These are phyloP conservation scores for Phytophthora sojae DNA, from an alignment of 352 stramenopile genomes.

Conservation along the genomic window DNA sequence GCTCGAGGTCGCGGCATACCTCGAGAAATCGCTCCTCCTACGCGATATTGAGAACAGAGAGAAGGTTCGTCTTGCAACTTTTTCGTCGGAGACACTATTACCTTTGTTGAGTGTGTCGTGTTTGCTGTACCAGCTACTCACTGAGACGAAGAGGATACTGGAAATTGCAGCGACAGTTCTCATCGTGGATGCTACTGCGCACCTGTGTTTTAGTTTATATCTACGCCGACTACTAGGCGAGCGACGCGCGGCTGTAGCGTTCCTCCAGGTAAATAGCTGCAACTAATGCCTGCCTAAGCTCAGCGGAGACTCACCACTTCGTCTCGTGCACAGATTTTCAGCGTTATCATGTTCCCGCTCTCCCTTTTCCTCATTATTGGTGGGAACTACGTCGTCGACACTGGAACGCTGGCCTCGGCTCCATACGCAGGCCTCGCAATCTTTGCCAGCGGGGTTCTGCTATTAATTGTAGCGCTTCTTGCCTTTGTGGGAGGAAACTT, in stretches of 20 bases:
- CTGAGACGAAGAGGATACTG: slow-evolving; percentile 50
- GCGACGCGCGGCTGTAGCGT: slow-evolving; percentile 59
- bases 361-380: slow-evolving; percentile 74
- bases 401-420: slow-evolving; percentile 62
- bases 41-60: slow-evolving; percentile 41
- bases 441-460: slow-evolving; percentile 59
- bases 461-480: slow-evolving; percentile 66
- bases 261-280: slow-evolving; percentile 53
- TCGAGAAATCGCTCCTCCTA: slow-evolving; percentile 57
- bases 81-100: neutral
- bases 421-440: slow-evolving; percentile 80
- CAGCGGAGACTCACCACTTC: neutral
- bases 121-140: slow-evolving; percentile 47
- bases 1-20: slow-evolving; percentile 53
- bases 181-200: slow-evolving; percentile 40
- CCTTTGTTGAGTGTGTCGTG: slow-evolving; percentile 12
- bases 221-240: slow-evolving; percentile 60
- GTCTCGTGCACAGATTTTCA: slow-evolving; percentile 56
- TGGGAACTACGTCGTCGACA: slow-evolving; percentile 80
- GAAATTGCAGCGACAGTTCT: slow-evolving; percentile 45
- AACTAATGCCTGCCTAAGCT: neutral
- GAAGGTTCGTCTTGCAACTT: slow-evolving; percentile 39
- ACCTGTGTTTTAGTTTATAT: slow-evolving; percentile 54
- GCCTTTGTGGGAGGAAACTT: slow-evolving; percentile 77
- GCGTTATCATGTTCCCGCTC: slow-evolving; percentile 67